phyloP scores from a whole-genome alignment of 169 alveolate species.

The Eimeria necatrix region DNA sequence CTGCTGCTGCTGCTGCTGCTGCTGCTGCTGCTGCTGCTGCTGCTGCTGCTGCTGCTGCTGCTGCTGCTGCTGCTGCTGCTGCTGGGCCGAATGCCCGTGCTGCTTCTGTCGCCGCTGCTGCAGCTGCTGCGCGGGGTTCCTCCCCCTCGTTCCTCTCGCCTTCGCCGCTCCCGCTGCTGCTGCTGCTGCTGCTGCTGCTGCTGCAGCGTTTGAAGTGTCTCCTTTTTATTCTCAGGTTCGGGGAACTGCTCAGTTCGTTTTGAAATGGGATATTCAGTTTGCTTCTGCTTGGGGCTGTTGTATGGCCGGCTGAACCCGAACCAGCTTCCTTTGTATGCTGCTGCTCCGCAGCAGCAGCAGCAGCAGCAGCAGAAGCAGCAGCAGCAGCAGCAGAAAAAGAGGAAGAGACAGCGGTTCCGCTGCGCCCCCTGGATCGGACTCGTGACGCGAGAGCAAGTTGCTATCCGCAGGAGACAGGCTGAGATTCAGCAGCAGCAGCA shows the following conservation, averaged over 20 bases:
- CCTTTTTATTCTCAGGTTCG: constrained; percentile 4
- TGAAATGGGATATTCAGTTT: constrained; percentile 76
- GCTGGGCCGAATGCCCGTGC: background rate
- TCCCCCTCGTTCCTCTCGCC: background rate
- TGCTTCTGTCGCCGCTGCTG: background rate
- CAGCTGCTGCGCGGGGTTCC: too few species aligned
- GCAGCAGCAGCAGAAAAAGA: background rate
- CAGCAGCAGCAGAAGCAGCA: background rate
- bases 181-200: background rate
- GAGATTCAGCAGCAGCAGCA: constrained; percentile 14
- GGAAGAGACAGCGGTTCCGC: constrained; percentile 50
- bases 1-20: too few species aligned
- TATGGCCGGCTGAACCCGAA: constrained; percentile 69
- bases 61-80: constrained; percentile 29
- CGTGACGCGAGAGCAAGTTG: constrained; percentile 42
- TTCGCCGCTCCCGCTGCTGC: background rate
- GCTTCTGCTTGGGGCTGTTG: constrained; percentile 63
- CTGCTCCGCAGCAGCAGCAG: constrained; percentile 10
- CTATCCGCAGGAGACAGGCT: constrained; percentile 44
- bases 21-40: constrained; percentile 13
- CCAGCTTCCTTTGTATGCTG: constrained; percentile 20
- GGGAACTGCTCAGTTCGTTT: constrained; percentile 44
- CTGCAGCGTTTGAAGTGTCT: background rate
- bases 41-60: constrained; percentile 28
- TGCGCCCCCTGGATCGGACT: constrained; percentile 66